Evolutionary conservation across 768 basidiomycete species (phyloP).

Genomic region (Russula compacta): DNA sequence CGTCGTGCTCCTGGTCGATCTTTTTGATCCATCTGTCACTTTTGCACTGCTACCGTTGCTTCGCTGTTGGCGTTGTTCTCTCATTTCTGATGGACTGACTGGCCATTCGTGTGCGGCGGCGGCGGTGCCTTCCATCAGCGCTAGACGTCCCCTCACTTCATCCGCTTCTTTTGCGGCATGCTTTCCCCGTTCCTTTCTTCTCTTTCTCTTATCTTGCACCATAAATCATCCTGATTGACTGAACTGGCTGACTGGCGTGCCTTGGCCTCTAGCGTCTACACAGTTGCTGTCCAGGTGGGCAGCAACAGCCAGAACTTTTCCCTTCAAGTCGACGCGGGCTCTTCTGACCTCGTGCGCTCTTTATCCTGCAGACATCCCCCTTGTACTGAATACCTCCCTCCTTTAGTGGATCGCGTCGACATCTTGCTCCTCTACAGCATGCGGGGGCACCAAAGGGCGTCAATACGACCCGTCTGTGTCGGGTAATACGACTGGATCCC

Average conservation of each 20-base stretch:
- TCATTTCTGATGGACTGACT: neutral
- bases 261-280: constrained; percentile 44
- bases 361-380: neutral
- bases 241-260: neutral
- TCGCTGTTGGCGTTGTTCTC: neutral
- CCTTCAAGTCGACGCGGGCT: constrained; percentile 74
- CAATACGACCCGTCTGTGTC: constrained; percentile 50
- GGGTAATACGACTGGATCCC: constrained; percentile 29
- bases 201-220: neutral
- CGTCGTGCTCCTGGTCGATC: neutral
- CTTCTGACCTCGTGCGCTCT: constrained; percentile 61
- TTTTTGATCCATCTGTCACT: neutral
- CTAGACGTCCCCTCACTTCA: neutral
- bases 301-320: constrained; percentile 39
- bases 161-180: neutral
- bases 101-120: too few relatives aligned
- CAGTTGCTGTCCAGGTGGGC: constrained; percentile 51
- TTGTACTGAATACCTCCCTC: neutral
- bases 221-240: too few relatives aligned
- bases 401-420: constrained; percentile 66
- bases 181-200: neutral
- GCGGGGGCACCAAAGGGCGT: constrained; percentile 36
- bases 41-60: neutral
- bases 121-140: too few relatives aligned
- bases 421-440: constrained; percentile 48